phyloP scores from a whole-genome alignment of 1,284 basidiomycete species.

The Cryptococcus sp. region DNA sequence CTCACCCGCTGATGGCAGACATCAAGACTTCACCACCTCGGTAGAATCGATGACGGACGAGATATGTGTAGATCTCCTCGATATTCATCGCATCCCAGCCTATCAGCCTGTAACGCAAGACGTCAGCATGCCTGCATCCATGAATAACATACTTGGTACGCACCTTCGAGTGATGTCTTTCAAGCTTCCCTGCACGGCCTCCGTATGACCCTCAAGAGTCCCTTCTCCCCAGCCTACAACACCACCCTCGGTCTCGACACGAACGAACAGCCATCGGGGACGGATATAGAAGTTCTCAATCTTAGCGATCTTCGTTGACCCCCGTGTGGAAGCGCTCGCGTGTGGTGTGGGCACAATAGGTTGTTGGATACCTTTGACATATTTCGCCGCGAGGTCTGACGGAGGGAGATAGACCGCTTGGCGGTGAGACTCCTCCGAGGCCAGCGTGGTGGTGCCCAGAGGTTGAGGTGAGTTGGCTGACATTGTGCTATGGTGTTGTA shows the following conservation, averaged over 20 bases:
- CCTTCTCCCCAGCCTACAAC: conserved; percentile 65
- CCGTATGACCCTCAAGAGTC: conserved; percentile 60
- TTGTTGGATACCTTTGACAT: conserved; percentile 41
- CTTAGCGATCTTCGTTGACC: conserved; percentile 37
- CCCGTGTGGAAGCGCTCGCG: conserved; percentile 22
- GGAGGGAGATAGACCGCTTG: conserved; percentile 46
- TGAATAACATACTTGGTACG: conserved; percentile 1
- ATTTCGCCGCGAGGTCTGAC: conserved; percentile 40
- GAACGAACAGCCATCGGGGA: conserved; percentile 74
- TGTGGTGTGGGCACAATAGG: conserved; percentile 31
- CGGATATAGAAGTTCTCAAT: conserved; percentile 65
- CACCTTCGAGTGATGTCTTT: conserved; percentile 63
- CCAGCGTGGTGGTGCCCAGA: conserved; percentile 28
- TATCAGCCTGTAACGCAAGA: conserved; percentile 26
- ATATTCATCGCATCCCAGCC: conserved; percentile 70
- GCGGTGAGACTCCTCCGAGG: conserved; percentile 28
- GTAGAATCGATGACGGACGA: conserved; percentile 69
- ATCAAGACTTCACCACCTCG: conserved; percentile 71
- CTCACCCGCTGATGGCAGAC: conserved; percentile 54
- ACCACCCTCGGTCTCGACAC: conserved; percentile 67
- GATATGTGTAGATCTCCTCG: conserved; percentile 61
- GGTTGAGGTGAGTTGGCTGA: conserved; percentile 31
- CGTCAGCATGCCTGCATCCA: background rate
- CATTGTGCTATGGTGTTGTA: conserved; percentile 5
- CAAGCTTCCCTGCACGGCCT: conserved; percentile 73